A percentile compares a stretch with the other conserved stretches of the same genome.
Conservation (phyloP, 768 basidiomycete genomes). For the Podaxis carcinomalis region DNA sequence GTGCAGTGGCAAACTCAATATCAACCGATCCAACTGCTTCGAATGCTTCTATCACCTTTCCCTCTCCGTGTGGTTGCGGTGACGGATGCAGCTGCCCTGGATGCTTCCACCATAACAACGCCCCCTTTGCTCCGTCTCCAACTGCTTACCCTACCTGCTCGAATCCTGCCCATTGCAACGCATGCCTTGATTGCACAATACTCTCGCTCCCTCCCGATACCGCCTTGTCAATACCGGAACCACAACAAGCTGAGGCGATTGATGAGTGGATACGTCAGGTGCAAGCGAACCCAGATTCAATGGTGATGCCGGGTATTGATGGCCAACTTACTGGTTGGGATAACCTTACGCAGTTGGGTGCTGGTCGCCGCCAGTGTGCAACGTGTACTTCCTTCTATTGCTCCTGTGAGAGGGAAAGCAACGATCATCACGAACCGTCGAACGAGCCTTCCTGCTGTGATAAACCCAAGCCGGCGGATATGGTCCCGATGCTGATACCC, state of each 20-base stretch:
- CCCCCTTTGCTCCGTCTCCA: slow-evolving; percentile 27
- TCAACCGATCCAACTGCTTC: slow-evolving; percentile 11
- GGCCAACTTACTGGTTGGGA: slow-evolving; percentile 1
- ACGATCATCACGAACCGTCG: not conserved
- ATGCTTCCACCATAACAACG: slow-evolving; percentile 49
- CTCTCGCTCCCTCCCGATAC: slow-evolving; percentile 42
- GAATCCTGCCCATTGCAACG: slow-evolving; percentile 31
- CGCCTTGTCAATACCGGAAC: slow-evolving; percentile 36
- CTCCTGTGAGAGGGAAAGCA: not conserved
- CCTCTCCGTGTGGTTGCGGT: slow-evolving; percentile 59
- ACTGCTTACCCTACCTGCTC: slow-evolving; percentile 32
- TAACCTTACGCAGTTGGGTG: not conserved
- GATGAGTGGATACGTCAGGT: slow-evolving; percentile 66
- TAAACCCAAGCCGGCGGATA: slow-evolving; percentile 1
- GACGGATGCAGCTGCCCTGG: slow-evolving; percentile 62
- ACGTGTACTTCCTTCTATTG: slow-evolving; percentile 11
- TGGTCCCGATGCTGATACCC: not conserved
- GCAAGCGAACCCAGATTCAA: slow-evolving; percentile 25
- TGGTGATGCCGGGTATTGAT: slow-evolving; percentile 1
- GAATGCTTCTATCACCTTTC: slow-evolving; percentile 23
- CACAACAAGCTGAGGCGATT: slow-evolving; percentile 40
- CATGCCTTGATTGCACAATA: slow-evolving; percentile 65
- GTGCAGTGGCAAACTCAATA: slow-evolving; percentile 19
- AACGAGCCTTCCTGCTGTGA: slow-evolving; percentile 1
- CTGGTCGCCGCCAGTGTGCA: not conserved